Base-by-base conservation (phyloP, 1,139 yeast genomes). In the Candida sp. region DNA sequence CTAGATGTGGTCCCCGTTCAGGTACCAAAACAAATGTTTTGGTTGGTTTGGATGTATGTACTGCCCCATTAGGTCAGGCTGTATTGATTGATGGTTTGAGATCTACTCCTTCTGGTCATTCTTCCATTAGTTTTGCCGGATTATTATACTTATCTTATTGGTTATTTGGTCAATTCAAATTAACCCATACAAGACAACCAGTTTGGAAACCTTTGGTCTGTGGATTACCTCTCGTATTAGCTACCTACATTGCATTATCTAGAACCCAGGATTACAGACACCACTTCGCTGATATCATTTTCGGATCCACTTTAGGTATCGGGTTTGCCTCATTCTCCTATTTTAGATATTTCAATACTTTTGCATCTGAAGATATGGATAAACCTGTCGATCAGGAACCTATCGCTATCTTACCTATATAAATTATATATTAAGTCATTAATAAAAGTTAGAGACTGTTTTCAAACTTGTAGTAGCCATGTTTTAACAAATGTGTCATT, bases 81-180 rank as follows among this genome's bases (percentile, higher is more conserved):
- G 75, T 81, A 9, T 57, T 85, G 21, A 50, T 63, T 30, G 96
- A 87, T 54, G 96, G 95, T 0, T 75, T 84, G 68, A 78, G 87
- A 56, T 81, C 90, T 5, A 83, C 91, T 0, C 96, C 96, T 0
- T 82, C 90, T 1, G 96, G 95, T 8, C 96, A 87, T 57, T 76
- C 91, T 1, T 79, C 89, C 8, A 67, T 81, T 48, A 73, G 88
- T 27, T 87, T 87, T 61, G 67, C 87, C 1, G 84, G 88, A 1
- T 68, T 86, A 45, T 75, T 78, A n/a, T 86, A 73, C 58, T 62
- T 82, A 34, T 62, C 83, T 1, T 60, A 86, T 43, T 87, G 90
- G 88, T 52, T 84, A 15, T 60, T 72, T 38, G 85, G 84, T 5
- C 87, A 84, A 56, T 66, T 76, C 32, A 43, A 47, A 38, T 43